These are phyloP conservation scores for Paspalum vaginatum DNA, from an alignment of 176 grass and related monocot species.

Conservation along the genomic window DNA sequence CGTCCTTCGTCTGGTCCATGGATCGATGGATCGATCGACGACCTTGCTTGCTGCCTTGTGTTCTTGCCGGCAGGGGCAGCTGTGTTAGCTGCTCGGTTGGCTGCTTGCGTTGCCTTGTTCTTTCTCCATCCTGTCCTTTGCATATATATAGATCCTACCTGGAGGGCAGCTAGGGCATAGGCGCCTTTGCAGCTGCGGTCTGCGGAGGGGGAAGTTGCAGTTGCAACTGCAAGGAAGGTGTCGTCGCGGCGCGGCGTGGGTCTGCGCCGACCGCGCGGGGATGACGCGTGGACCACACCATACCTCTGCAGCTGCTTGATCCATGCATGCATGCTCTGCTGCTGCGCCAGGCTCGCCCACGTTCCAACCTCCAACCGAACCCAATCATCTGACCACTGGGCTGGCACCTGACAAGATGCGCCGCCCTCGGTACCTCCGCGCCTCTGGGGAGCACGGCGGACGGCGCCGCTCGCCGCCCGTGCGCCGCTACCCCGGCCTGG, in stretches of 20 bases:
- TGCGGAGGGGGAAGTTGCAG: not conserved
- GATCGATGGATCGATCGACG: not conserved
- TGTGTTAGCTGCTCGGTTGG: not conserved
- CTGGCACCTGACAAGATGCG: not conserved
- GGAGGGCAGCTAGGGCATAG: too few species aligned
- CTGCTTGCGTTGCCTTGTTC: not conserved
- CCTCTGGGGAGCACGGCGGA: not conserved
- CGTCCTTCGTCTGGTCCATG: not conserved
- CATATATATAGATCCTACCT: too few species aligned
- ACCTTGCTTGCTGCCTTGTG: not conserved
- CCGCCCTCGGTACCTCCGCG: not conserved
- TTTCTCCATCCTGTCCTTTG: too few species aligned
- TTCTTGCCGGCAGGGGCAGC: not conserved
- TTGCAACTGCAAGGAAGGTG: slow-evolving; percentile 22
- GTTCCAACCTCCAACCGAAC: slow-evolving; percentile 28
- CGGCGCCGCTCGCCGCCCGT: not conserved
- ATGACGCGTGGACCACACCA: not conserved
- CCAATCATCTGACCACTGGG: not conserved
- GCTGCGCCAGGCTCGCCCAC: not conserved
- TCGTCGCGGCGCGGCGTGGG: not conserved
- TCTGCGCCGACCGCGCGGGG: slow-evolving; percentile 26
- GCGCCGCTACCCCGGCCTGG: not conserved
- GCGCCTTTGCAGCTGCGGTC: too few species aligned
- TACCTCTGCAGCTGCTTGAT: too few species aligned
- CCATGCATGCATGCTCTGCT: not conserved